Base-by-base conservation (phyloP, 768 basidiomycete species). In the Kwoniella sp. region DNA sequence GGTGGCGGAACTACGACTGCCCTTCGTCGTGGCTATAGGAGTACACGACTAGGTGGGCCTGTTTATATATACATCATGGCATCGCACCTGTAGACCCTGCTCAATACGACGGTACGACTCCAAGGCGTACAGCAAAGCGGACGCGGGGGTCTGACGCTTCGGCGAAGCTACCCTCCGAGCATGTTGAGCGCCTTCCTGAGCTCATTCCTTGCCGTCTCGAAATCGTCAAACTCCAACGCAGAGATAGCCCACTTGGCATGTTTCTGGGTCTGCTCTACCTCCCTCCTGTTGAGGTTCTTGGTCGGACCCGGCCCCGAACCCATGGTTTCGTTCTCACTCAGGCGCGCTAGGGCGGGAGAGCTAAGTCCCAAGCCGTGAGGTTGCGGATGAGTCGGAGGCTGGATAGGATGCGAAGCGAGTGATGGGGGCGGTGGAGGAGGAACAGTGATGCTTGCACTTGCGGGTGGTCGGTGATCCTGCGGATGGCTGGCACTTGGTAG, bases 171-270 rank as follows among this genome's bases (percentile, higher is more conserved):
- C 25, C 63, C 63, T 3, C 62, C 77, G 8, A 78, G 51, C 48
- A 75, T 56, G 20, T 53, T 69, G 52, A 99, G 74, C 12, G 93
- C 93, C 29, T 81, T 78, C 59, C 81, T 79, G 60, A 99, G 74
- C 75, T 99, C 90, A 69, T 81, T 84, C 67, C 81, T 80, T 15
- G 93, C 93, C 63, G 88, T 87, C 58, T 87, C 86, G 9, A 79
- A 79, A 73, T 99, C 93, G 69, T 98, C 93, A 70, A 92, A 96
- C 68, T 96, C 90, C 48, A 99, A 78, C n/a, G 95, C 83, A 26
- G 88, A 89, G 51, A 96, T 88, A 6, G 93, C 93, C 76, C 86
- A 95, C 46, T 82, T 81, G 62, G 90, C 90, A 63, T 92, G 90
- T 69, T 88, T 95, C 78, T 99, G 92, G 12, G 82, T 83, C 57